Percentiles rank a stretch among this genome's conserved stretches.
These are phyloP conservation scores for Quercus robur DNA, from an alignment of 306 rosid genomes.

Conservation along the genomic window DNA sequence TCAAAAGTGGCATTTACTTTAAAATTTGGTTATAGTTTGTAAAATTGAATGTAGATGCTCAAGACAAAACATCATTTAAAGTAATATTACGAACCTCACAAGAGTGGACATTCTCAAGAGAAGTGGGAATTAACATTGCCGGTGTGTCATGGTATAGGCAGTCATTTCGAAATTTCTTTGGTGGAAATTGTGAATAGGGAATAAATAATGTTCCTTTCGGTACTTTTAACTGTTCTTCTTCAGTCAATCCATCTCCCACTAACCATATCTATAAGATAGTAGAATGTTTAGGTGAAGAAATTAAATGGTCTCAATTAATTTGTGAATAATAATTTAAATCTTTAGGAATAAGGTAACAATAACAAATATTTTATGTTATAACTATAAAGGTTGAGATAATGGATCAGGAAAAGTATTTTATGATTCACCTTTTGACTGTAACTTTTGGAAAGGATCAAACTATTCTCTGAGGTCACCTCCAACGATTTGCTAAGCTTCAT, in stretches of 20 bases:
- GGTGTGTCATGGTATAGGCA: conserved; percentile 67
- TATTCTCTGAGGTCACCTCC: conserved; percentile 13
- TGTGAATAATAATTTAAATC: too few species aligned
- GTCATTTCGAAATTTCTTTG: conserved; percentile 55
- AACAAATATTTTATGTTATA: too few species aligned
- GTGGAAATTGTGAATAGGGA: conserved; percentile 73
- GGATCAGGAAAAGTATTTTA: too few species aligned
- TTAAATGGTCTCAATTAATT: too few species aligned
- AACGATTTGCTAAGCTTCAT: conserved; percentile 40
- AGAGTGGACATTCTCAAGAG: conserved; percentile 51
- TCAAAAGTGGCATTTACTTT: too few species aligned
- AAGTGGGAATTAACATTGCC: conserved; percentile 58
- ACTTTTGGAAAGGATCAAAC: conserved; percentile 35
- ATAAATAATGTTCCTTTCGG: conserved; percentile 66
- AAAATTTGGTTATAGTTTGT: too few species aligned
- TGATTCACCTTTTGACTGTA: conserved; percentile 31
- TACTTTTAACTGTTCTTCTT: conserved; percentile 57
- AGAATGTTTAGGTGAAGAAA: too few species aligned
- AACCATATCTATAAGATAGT: conserved; percentile 52
- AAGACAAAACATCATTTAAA: too few species aligned
- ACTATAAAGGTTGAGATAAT: too few species aligned
- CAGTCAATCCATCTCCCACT: conserved; percentile 52
- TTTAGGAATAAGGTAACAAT: too few species aligned
- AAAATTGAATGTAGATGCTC: too few species aligned
- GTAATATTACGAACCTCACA: conserved; percentile 58